phyloP scores from a whole-genome alignment of 768 basidiomycete species.

The Termitomyces sp. region DNA sequence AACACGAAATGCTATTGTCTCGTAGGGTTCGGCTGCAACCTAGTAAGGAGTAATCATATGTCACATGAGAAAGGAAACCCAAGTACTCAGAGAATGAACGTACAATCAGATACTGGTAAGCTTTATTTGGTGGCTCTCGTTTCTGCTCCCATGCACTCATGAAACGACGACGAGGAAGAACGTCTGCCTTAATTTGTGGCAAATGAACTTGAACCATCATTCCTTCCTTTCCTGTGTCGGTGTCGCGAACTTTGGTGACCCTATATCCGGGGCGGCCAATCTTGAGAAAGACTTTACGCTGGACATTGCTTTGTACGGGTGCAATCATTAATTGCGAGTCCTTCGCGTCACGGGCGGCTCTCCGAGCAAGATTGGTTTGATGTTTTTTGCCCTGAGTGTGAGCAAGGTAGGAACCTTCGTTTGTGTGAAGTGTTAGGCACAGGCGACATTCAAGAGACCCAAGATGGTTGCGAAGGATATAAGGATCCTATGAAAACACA shows the following conservation, averaged over 20 bases:
- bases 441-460: constrained; percentile 98
- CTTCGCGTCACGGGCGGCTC: constrained; percentile 96
- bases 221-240: constrained; percentile 87
- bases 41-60: constrained; percentile 23
- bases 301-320: constrained; percentile 70
- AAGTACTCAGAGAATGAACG: constrained; percentile 25
- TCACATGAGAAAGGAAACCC: constrained; percentile 25
- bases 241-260: constrained; percentile 94
- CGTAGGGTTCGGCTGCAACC: constrained; percentile 99
- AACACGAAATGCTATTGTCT: constrained; percentile 98
- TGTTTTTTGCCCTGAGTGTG: constrained; percentile 99
- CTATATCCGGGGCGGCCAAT: constrained; percentile 94
- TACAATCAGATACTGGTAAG: constrained; percentile 96
- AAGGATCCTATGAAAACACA: constrained; percentile 69
- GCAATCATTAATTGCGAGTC: constrained; percentile 89
- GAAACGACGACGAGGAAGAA: constrained; percentile 81
- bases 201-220: constrained; percentile 97
- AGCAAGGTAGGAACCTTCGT: constrained; percentile 97
- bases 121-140: constrained; percentile 89
- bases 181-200: constrained; percentile 86
- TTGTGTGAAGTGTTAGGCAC: constrained; percentile 97
- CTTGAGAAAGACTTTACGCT: constrained; percentile 93
- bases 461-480: constrained; percentile 97
- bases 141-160: constrained; percentile 99
- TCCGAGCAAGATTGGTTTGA: constrained; percentile 95